Conservation (phyloP, 164 flowering plant genomes). For the Santalum album region DNA sequence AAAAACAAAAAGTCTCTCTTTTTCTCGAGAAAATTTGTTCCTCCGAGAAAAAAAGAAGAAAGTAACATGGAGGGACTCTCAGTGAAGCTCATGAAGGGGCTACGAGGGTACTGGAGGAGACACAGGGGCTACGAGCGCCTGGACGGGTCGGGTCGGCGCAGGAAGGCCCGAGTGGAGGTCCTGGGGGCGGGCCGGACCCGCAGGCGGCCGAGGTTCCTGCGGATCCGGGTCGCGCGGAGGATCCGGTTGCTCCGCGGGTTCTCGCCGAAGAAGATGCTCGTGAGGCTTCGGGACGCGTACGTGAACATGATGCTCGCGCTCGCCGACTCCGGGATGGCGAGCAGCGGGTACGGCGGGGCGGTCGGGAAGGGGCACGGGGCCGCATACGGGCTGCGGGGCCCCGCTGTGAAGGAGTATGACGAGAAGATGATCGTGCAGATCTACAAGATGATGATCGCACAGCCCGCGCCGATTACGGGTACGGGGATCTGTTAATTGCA, state of each 20-base stretch:
- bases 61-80: constrained; percentile 47
- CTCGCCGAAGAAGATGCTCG: constrained; percentile 42
- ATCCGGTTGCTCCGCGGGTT: constrained; percentile 17
- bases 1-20: no score
- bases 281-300: constrained; percentile 59
- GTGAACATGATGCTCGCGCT: constrained; percentile 66
- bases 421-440: constrained; percentile 64
- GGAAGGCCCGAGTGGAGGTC: constrained; percentile 12
- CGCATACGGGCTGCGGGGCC: constrained; percentile 14
- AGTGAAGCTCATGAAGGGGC: constrained; percentile 21
- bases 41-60: no score
- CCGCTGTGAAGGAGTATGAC: constrained; percentile 59
- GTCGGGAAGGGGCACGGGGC: constrained; percentile 8
- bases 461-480: no score
- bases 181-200: constrained; percentile 9
- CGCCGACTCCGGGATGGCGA: constrained; percentile 32
- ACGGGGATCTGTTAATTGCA: no score
- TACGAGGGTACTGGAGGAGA: constrained; percentile 37
- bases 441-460: constrained; percentile 44
- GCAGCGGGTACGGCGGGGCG: constrained; percentile 21
- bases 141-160: constrained; percentile 21
- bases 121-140: constrained; percentile 39
- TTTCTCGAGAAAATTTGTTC: no score
- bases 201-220: constrained; percentile 31
- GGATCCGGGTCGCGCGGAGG: constrained; percentile 40